These are phyloP conservation scores for Pilobolus umbonatus DNA, from an alignment of 192 early-diverging fungal genomes.

Conservation along the genomic window DNA sequence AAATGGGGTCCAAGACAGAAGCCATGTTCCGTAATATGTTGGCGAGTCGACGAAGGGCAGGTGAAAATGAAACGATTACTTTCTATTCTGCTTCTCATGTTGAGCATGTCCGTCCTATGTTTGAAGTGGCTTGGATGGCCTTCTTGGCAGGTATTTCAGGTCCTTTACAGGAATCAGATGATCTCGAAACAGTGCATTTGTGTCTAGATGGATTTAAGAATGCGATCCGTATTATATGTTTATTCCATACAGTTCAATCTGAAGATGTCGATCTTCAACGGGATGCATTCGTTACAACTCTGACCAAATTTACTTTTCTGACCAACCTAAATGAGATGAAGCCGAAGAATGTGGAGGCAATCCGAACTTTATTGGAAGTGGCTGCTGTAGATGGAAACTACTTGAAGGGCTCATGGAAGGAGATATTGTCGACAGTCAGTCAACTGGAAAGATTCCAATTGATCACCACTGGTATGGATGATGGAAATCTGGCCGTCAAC, in stretches of 20 bases:
- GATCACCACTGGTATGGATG: constrained; percentile 54
- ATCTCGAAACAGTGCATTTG: constrained; percentile 62
- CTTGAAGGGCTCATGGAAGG: constrained; percentile 69
- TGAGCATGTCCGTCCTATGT: constrained; percentile 91
- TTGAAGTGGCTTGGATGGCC: constrained; percentile 86
- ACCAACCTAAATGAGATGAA: constrained; percentile 80
- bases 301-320: constrained; percentile 84
- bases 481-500: constrained; percentile 15
- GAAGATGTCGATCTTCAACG: constrained; percentile 81
- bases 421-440: constrained; percentile 78
- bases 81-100: constrained; percentile 70
- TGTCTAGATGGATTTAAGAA: constrained; percentile 77
- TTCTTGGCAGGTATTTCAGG: constrained; percentile 76
- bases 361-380: constrained; percentile 78
- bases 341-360: constrained; percentile 89
- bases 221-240: constrained; percentile 73
- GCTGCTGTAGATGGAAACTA: constrained; percentile 64
- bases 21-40: constrained; percentile 62
- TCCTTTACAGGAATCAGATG: constrained; percentile 81
- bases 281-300: constrained; percentile 86
- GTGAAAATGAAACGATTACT: constrained; percentile 39
- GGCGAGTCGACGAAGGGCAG: constrained; percentile 43
- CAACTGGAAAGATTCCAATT: constrained; percentile 87
- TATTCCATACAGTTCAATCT: constrained; percentile 54
- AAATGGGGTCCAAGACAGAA: constrained; percentile 70